These are phyloP conservation scores for Piper longum DNA, from an alignment of 164 flowering plant genomes.

Conservation along the genomic window DNA sequence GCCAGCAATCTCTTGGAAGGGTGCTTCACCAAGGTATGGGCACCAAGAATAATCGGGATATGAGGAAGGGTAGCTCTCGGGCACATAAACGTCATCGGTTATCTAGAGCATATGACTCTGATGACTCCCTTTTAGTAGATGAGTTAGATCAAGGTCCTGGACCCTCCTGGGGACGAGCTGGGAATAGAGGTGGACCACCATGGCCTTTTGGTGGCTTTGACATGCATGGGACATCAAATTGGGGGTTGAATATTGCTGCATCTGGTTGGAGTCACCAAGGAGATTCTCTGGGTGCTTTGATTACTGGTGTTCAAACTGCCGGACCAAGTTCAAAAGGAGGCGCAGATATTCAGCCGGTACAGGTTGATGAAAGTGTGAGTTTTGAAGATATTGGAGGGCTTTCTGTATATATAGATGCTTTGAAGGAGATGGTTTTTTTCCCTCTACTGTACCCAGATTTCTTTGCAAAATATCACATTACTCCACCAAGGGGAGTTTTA, in stretches of 20 bases:
- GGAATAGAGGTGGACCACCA: constrained; percentile 73
- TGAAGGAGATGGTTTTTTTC: constrained; percentile 99
- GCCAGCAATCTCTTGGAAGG: constrained; percentile 79
- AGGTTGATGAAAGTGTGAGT: constrained; percentile 85
- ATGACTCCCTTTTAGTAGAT: constrained; percentile 98
- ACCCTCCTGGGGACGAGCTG: constrained; percentile 87
- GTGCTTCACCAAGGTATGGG: constrained; percentile 93
- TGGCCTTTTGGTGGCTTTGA: constrained; percentile 93
- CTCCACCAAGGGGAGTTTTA: constrained; percentile 97
- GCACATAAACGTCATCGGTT: constrained; percentile 83
- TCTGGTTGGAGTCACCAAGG: constrained; percentile 98
- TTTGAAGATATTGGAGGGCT: constrained; percentile 98
- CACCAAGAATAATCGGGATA: constrained; percentile 61
- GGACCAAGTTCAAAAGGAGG: constrained; percentile 99
- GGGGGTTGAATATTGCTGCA: constrained; percentile 93
- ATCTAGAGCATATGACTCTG: constrained; percentile 76
- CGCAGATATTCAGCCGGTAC: constrained; percentile 97
- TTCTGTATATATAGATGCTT: constrained; percentile 81
- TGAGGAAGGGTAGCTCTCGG: constrained; percentile 80
- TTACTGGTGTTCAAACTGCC: constrained; percentile 87
- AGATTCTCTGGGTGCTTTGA: constrained; percentile 55
- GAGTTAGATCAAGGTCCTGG: constrained; percentile 94
- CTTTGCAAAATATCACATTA: constrained; percentile 83
- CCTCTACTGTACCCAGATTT: constrained; percentile 95
- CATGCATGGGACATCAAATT: constrained; percentile 70